Evolutionary conservation across 495 filamentous ascomycete genomes (phyloP), one percentile per base, ranked within the genome.

Genomic region (Penicillium turbatum): DNA sequence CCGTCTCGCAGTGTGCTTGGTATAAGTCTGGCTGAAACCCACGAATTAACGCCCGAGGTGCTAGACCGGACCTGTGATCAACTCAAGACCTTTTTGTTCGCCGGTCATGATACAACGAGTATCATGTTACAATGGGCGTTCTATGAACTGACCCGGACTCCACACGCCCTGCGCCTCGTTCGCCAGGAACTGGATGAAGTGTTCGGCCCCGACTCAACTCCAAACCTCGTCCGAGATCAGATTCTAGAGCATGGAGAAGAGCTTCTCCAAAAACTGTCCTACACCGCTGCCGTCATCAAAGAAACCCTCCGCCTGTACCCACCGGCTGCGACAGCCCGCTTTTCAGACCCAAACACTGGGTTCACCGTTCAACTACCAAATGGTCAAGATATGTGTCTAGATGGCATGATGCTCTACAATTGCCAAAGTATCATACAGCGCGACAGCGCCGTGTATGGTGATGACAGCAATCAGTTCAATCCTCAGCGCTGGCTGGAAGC

Each of bases 111-210:
- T 41, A 68, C 70, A 19, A 72, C 70, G 48, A 76, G 75, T 56
- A 67, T 66, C 24, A 50, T 67, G 0, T 37, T 78, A 13, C 57
- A 65, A 46, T 69, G 66, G 59, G 52, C 61, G 1, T 72, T 76
- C 42, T 77, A 82, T 60, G 68, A 80, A 41, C 72, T 86, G 12
- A 71, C 72, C 0, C 62, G 67, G 1, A 66, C 78, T 11, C 79
- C 79, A 0, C 51, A 54, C 0, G 72, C 62, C 2, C 62, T 78
- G 11, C 16, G 58, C 24, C 63, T 64, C 0, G 44, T 83, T 0
- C 64, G 67, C 3, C 63, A 35, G 13, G 81, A 83, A 52, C 72
- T 80, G 9, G 73, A 83, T 12, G 31, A 48, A 5, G n/a, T 48
- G 0, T 36, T 48, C 9, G 45, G 45, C 15, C 6, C 31, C 6